phyloP scores from a whole-genome alignment of 1,284 basidiomycete species.

The Entoloma clypeatum region DNA sequence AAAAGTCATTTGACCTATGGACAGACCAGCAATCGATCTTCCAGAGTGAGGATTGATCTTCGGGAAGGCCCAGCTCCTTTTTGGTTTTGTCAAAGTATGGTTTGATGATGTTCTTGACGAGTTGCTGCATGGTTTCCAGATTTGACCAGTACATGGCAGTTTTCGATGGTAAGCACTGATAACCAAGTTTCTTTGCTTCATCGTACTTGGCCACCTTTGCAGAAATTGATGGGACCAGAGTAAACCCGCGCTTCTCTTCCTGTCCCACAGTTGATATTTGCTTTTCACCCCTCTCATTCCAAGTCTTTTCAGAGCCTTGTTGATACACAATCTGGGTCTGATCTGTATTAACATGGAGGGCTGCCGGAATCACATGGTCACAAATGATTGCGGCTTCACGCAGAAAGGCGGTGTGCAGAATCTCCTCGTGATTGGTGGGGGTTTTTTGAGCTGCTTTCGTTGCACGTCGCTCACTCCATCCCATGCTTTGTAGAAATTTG shows the following conservation, averaged over 20 bases:
- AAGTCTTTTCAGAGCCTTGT: constrained; percentile 25
- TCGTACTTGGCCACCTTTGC: constrained; percentile 14
- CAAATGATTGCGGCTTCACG: constrained; percentile 23
- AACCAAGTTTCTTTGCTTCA: constrained; percentile 24
- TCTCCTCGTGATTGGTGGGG: constrained; percentile 23
- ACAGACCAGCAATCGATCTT: constrained; percentile 24
- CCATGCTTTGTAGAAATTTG: constrained; percentile 23
- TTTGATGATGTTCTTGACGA: constrained; percentile 30
- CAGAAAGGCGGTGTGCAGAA: constrained; percentile 22
- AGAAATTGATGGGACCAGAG: constrained; percentile 26
- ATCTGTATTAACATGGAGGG: constrained; percentile 29
- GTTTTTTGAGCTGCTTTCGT: constrained; percentile 32
- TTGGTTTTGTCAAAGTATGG: constrained; percentile 30
- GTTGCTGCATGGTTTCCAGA: constrained; percentile 28
- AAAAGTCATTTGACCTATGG: constrained; percentile 22
- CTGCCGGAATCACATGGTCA: constrained; percentile 20
- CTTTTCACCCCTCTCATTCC: constrained; percentile 21
- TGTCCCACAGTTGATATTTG: constrained; percentile 28
- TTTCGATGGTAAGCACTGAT: constrained; percentile 25
- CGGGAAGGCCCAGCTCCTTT: constrained; percentile 18
- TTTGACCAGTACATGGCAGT: constrained; percentile 37
- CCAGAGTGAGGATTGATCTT: constrained; percentile 28
- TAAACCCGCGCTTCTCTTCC: constrained; percentile 37
- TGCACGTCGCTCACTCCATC: constrained; percentile 26
- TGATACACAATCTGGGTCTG: constrained; percentile 28